Evolutionary conservation across 208 protist species (phyloP).

Genomic region (Leishmania martiniquensis): DNA sequence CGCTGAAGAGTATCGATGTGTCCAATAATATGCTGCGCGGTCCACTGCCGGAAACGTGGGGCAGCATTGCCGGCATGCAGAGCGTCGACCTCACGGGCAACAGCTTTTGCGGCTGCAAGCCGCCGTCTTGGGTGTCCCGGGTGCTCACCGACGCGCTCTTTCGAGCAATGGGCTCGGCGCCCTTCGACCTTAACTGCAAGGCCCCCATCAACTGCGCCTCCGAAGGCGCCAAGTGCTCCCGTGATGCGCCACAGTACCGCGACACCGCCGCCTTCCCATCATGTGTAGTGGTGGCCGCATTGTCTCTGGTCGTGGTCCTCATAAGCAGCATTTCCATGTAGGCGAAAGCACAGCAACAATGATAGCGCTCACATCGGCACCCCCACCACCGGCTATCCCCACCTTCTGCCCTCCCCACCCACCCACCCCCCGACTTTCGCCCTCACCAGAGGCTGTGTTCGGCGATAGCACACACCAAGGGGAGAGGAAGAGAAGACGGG

Average conservation of each 20-base stretch:
- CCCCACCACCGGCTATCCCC: neutral
- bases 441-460: neutral
- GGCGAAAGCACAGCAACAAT: neutral
- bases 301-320: neutral
- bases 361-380: neutral
- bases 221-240: slow-evolving; percentile 14
- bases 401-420: neutral
- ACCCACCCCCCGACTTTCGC: neutral
- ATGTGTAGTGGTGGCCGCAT: neutral
- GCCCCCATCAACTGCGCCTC: neutral
- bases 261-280: slow-evolving; percentile 1
- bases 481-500: too few species aligned
- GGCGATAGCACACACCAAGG: neutral
- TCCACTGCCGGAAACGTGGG: slow-evolving; percentile 8
- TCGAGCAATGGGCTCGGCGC: slow-evolving; percentile 11
- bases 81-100: slow-evolving; percentile 20
- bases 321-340: neutral
- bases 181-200: slow-evolving; percentile 4
- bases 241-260: slow-evolving; percentile 3
- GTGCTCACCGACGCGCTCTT: slow-evolving; percentile 12
- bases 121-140: slow-evolving; percentile 11
- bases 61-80: slow-evolving; percentile 10
- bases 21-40: slow-evolving; percentile 17
- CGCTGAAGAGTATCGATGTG: slow-evolving; percentile 21
- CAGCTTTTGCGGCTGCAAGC: slow-evolving; percentile 17